Evolutionary conservation across 179 eudicot species (phyloP).

Genomic region (Beta macrorhiza): DNA sequence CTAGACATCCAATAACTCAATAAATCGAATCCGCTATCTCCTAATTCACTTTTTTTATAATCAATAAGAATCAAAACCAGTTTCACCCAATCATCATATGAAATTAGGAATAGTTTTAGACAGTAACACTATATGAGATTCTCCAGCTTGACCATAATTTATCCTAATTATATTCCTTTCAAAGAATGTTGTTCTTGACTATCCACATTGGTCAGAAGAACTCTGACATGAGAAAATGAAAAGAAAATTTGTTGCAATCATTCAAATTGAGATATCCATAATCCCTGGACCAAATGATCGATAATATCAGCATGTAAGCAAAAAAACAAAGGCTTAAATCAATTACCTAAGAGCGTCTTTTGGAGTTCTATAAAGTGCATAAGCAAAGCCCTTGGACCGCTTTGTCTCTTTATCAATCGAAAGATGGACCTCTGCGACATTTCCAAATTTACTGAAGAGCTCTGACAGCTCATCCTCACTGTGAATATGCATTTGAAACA

Average conservation of each 20-base stretch:
- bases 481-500: slow-evolving; percentile 24
- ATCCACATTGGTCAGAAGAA: neutral
- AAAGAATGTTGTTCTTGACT: neutral
- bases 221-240: neutral
- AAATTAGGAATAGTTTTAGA: neutral
- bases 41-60: neutral
- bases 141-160: neutral
- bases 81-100: neutral
- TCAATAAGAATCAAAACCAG: neutral
- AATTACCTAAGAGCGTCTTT: slow-evolving; percentile 80
- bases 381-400: slow-evolving; percentile 80
- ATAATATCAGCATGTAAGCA: neutral
- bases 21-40: neutral
- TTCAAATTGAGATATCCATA: neutral
- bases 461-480: slow-evolving; percentile 90
- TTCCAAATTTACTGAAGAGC: slow-evolving; percentile 62
- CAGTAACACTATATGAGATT: neutral
- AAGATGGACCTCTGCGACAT: slow-evolving; percentile 72
- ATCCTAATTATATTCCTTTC: neutral
- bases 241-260: neutral
- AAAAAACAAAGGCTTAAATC: slow-evolving; percentile 8
- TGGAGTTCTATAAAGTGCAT: slow-evolving; percentile 56
- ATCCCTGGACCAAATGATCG: neutral
- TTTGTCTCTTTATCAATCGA: slow-evolving; percentile 85
- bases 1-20: neutral